Conservation (phyloP, 1,284 basidiomycete species). For the Cutaneotrichosporon cavernicola region DNA sequence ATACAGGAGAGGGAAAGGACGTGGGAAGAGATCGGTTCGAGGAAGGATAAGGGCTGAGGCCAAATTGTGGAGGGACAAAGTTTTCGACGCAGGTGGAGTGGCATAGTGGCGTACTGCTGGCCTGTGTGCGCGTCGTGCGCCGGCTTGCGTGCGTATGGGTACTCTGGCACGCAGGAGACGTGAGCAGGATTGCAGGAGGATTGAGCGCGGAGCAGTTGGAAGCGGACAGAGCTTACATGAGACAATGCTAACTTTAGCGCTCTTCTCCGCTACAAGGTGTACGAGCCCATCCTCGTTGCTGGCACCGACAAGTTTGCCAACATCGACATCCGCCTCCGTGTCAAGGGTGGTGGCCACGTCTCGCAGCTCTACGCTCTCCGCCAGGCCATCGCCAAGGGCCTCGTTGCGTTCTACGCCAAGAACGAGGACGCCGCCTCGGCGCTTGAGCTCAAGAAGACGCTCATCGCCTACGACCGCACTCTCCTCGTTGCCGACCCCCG, state of each 20-base stretch:
- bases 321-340: constrained; percentile 96
- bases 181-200: background rate
- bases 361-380: constrained; percentile 99
- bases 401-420: constrained; percentile 97
- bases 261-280: constrained; percentile 96
- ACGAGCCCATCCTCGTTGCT: constrained; percentile 88
- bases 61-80: background rate
- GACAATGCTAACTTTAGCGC: constrained; percentile 55
- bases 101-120: background rate
- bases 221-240: too few relatives aligned
- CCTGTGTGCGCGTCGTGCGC: background rate
- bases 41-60: background rate
- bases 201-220: background rate
- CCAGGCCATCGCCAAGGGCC: constrained; percentile 96
- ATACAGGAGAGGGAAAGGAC: background rate
- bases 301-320: constrained; percentile 79
- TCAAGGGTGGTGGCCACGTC: constrained; percentile 99
- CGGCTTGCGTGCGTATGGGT: background rate
- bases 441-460: constrained; percentile 92
- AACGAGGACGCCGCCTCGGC: constrained; percentile 98
- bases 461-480: constrained; percentile 91
- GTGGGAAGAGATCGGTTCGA: background rate
- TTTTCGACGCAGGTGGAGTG: background rate
- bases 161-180: background rate
- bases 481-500: constrained; percentile 97